Evolutionary conservation across 306 rosid genomes (phyloP), one percentile per base, ranked within the genome.

Genomic region (Pyrus pyrifolia): DNA sequence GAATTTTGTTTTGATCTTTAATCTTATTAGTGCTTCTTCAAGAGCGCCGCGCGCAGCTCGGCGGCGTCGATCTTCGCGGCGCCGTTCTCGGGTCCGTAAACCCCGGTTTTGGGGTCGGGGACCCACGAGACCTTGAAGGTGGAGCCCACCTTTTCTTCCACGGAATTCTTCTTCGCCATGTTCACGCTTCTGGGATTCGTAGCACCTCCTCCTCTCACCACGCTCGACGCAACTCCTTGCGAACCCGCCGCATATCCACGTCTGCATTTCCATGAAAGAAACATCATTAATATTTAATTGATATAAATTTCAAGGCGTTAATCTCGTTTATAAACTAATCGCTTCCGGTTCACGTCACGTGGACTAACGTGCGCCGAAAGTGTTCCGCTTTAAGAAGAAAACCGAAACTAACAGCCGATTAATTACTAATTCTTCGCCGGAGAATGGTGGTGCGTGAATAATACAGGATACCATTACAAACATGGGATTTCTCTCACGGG

Each of bases 21-120:
- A 60, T 11, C 7, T 22, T 22, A 68, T 80, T 21, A 72, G 49
- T 78, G 72, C 76, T 90, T 92, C 67, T 88, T 82, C 13, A 92
- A 58, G 67, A 94, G 95, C 6, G 45, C 44, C 12, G 91, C 87
- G 3, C 98, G 90, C 4, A 94, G 86, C 70, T 94, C 96, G 4
- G 95, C 96, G 6, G 78, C 95, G 73, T 94, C 98, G 52, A 86
- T 80, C 71, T 94, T 95, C 22, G 81, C 75, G 33, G 23, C 61
- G 30, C 73, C 76, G n/a, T 89, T 94, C 80, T 89, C 98, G 0
- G 97, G 98, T 7, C 79, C 83, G 78, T 94, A 94, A 80, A 85
- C 85, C 6, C 98, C 98, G 21, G 98, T 94, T 13, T 85, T 88
- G 4, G 98, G 98, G 57, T 92, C 93, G 2, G 98, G 98, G 14